A percentile compares a stretch with the other conserved stretches of the same genome.
These are phyloP conservation scores for Pseudonitzschia delicatissima DNA, from an alignment of 108 stramenopile genomes.

Conservation along the genomic window DNA sequence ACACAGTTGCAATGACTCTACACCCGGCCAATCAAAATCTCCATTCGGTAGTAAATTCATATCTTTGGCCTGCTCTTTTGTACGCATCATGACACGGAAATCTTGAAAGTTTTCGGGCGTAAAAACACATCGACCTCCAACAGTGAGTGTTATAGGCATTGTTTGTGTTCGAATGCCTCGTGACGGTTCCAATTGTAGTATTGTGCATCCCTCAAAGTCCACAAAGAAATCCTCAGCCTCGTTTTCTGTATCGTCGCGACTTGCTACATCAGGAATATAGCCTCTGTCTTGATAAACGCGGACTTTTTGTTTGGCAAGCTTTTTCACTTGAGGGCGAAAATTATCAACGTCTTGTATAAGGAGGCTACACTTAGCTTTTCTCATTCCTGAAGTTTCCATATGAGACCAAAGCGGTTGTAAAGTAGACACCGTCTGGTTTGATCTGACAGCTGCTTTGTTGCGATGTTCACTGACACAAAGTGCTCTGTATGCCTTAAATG, in stretches of 20 bases:
- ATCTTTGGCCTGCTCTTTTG: conserved; percentile 44
- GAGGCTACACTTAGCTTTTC: conserved; percentile 46
- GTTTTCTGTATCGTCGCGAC: not conserved
- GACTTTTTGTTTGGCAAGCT: conserved; percentile 44
- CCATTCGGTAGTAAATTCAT: conserved; percentile 58
- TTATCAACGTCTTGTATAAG: conserved; percentile 41
- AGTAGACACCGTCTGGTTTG: not conserved
- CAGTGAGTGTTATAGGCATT: conserved; percentile 58
- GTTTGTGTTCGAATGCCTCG: conserved; percentile 30
- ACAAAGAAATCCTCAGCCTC: conserved; percentile 41
- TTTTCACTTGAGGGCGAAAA: conserved; percentile 43
- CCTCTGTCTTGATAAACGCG: conserved; percentile 55
- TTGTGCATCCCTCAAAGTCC: conserved; percentile 48
- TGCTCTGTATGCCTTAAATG: too few relatives aligned
- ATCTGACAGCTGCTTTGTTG: too few relatives aligned
- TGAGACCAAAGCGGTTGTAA: conserved; percentile 36
- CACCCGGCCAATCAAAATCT: conserved; percentile 64
- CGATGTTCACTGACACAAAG: too few relatives aligned
- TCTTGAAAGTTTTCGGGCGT: conserved; percentile 57
- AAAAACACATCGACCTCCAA: conserved; percentile 60
- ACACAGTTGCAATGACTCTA: conserved; percentile 42
- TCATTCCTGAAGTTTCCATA: conserved; percentile 53
- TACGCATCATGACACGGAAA: conserved; percentile 68
- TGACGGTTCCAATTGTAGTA: conserved; percentile 52
- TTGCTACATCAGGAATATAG: conserved; percentile 27